phyloP scores from a whole-genome alignment of 164 flowering plant species.

The Chimonanthus salicifolius region DNA sequence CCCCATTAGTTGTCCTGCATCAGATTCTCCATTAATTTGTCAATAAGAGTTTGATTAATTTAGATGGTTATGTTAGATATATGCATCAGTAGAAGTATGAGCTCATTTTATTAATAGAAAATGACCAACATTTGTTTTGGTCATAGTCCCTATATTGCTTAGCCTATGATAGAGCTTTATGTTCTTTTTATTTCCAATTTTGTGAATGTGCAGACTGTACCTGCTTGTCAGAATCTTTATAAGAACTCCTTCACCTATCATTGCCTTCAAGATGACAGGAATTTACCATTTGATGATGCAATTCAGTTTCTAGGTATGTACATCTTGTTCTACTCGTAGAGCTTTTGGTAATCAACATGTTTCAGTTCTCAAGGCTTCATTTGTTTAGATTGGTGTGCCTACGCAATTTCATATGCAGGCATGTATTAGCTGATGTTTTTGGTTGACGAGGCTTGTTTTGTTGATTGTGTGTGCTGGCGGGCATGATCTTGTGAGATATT shows the following conservation, averaged over 20 bases:
- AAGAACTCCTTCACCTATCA: constrained; percentile 85
- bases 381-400: neutral
- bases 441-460: neutral
- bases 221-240: constrained; percentile 90
- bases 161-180: constrained; percentile 1
- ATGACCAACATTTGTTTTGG: neutral
- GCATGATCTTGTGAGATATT: neutral
- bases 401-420: neutral
- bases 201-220: constrained; percentile 71
- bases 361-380: constrained; percentile 2
- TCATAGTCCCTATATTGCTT: neutral
- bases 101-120: neutral
- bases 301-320: constrained; percentile 69
- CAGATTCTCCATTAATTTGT: too few relatives aligned
- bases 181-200: constrained; percentile 8
- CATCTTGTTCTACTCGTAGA: neutral
- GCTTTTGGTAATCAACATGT: neutral
- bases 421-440: neutral
- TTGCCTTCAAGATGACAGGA: constrained; percentile 69
- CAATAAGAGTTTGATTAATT: too few relatives aligned
- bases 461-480: neutral
- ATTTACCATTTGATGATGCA: constrained; percentile 79
- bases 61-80: too few relatives aligned
- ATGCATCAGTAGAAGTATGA: neutral
- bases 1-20: too few relatives aligned